These are phyloP conservation scores for Acacia crassicarpa DNA, from an alignment of 306 rosid genomes.

Conservation along the genomic window DNA sequence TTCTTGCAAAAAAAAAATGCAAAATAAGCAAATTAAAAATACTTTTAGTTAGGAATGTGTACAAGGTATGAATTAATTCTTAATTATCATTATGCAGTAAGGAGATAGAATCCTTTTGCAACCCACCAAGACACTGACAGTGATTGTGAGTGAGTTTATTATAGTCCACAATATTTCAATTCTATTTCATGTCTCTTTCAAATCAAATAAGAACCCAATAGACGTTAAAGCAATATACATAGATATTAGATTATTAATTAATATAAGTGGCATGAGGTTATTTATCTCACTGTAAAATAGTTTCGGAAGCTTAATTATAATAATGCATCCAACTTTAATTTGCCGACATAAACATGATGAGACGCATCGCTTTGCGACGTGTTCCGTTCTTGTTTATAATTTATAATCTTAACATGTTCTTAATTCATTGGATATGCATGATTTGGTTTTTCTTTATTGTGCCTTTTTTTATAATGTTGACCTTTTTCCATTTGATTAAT, in stretches of 20 bases:
- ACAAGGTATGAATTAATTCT: no score
- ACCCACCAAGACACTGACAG: not conserved
- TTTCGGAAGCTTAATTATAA: no score
- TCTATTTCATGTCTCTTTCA: not conserved
- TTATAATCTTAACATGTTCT: not conserved
- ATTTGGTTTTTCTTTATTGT: slow-evolving; percentile 1
- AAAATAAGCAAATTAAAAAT: no score
- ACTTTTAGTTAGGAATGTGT: no score
- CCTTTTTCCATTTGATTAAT: slow-evolving; percentile 7
- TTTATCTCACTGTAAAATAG: no score
- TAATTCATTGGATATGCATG: not conserved
- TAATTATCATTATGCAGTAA: no score
- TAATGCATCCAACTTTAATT: not conserved
- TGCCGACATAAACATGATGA: slow-evolving; percentile 6
- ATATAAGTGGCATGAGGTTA: not conserved
- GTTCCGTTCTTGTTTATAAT: not conserved
- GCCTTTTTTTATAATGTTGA: slow-evolving; percentile 4
- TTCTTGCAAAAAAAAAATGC: no score
- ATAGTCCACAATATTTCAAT: not conserved
- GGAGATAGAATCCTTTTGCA: not conserved
- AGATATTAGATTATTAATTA: not conserved
- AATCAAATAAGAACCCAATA: not conserved
- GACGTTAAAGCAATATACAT: not conserved
- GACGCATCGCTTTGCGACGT: slow-evolving; percentile 1
- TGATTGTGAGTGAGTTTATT: not conserved